Evolutionary conservation across 306 rosid species (phyloP).

Genomic region (Glycyrrhiza uralensis): DNA sequence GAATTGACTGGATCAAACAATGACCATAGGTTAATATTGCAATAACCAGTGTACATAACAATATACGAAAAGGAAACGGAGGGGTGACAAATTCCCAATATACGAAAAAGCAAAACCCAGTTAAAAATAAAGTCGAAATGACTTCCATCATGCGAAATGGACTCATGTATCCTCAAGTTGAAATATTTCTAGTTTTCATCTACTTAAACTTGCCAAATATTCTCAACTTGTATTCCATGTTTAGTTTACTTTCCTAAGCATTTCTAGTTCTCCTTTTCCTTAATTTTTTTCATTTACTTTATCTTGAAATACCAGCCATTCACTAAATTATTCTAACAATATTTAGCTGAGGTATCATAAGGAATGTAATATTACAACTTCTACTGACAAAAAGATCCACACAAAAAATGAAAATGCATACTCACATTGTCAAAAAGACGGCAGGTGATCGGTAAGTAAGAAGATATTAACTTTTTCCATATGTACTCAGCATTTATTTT

Average conservation of each 20-base stretch:
- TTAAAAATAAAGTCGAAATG: background rate
- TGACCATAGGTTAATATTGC: constrained; percentile 1
- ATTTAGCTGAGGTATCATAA: background rate
- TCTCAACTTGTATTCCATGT: background rate
- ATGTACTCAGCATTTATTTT: constrained; percentile 36
- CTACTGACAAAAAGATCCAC: background rate
- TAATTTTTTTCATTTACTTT: background rate
- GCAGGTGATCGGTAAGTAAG: constrained; percentile 11
- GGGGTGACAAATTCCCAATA: background rate
- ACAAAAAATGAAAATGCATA: constrained; percentile 9
- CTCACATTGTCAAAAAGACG: constrained; percentile 36
- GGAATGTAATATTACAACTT: background rate
- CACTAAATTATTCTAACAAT: background rate
- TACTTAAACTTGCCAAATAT: background rate
- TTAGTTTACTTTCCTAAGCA: background rate
- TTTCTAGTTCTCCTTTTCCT: background rate
- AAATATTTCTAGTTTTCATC: constrained; percentile 3
- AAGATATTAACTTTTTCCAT: constrained; percentile 24
- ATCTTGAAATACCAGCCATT: constrained; percentile 9
- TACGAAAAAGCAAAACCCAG: background rate
- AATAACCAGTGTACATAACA: background rate
- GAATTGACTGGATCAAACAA: constrained; percentile 30
- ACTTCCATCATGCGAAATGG: background rate
- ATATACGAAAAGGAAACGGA: background rate
- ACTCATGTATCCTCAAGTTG: background rate